Base-by-base conservation (phyloP, 1,284 basidiomycete species). In the Prillingera fragicola region DNA sequence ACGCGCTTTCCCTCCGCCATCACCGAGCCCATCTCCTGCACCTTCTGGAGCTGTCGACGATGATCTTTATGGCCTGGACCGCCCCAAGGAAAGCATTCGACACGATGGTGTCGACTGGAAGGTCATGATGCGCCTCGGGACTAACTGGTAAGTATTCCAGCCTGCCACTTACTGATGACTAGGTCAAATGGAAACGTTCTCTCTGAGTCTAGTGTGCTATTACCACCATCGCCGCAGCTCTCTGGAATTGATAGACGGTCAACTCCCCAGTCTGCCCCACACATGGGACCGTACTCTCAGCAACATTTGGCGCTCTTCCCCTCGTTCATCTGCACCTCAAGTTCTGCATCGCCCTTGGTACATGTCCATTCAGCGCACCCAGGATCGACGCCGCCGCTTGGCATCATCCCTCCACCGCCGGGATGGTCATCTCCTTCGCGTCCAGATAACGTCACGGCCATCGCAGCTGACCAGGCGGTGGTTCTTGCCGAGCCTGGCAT, bases 31-130 rank as follows among this genome's bases (percentile, higher is more conserved):
- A 6, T 58, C 65, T 2, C 54, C 65, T 1, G 57, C 59, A 2
- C 24, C 32, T 17, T 41, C 35, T n/a, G 22, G 29, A 23, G 22
- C 34, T 29, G 27, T 40, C 22, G 12, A 23, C 43, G 32, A 18
- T 41, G 24, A 50, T 33, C 3, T 33, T 25, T 15, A 27, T 23
- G 12, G 24, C n/a, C 32, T 15, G 34, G 27, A 21, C 24, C 23
- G 38, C 32, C 28, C 21, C 31, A 33, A 12, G 41, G 45, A 13
- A 17, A 25, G 13, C 2, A 48, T 65, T 3, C 45, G 64, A 12
- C 59, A 68, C 37, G 67, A 70, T 31, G 65, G 69, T 0, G 58
- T 71, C 1, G 69, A 72, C 45, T 72, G 70, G 70, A 72, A 71
- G 46, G 50, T 59, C 48, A 61, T 72, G 60, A 46, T 70, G 43